Percentiles rank a stretch among this genome's conserved stretches.
Evolutionary conservation across 148 eudicot genomes (phyloP).

Genomic region (Selenicereus undatus): DNA sequence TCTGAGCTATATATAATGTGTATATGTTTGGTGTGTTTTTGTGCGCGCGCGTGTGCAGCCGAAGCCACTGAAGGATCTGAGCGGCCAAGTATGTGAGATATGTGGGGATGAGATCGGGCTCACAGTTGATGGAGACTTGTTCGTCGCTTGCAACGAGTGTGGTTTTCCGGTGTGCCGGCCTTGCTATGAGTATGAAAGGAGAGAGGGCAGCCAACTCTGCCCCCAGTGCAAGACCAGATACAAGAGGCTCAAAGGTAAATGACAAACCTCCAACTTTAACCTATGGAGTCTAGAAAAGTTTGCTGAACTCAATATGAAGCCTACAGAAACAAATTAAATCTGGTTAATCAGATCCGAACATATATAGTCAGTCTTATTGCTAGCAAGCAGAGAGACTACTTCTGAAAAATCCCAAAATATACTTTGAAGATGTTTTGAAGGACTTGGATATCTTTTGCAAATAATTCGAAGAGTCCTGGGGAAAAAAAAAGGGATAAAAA

Average conservation of each 20-base stretch:
- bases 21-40: constrained; percentile 1
- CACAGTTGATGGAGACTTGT: constrained; percentile 84
- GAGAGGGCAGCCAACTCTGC: constrained; percentile 87
- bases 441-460: no score
- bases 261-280: no score
- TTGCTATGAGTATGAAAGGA: constrained; percentile 93
- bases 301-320: no score
- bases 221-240: constrained; percentile 99
- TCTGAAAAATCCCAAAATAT: no score
- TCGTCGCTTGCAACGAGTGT: constrained; percentile 97
- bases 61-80: constrained; percentile 87
- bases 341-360: no score
- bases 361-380: no score
- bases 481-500: no score
- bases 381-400: no score
- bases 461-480: no score
- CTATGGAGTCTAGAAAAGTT: no score
- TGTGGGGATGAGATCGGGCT: constrained; percentile 85
- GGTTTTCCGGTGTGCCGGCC: constrained; percentile 97
- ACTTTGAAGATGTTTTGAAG: no score
- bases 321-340: no score
- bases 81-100: constrained; percentile 96
- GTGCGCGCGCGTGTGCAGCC: constrained; percentile 52
- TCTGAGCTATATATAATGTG: not conserved
- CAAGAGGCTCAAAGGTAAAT: constrained; percentile 84